Conservation (phyloP, 495 filamentous ascomycete genomes). For the Chaetomium cochliodes region DNA sequence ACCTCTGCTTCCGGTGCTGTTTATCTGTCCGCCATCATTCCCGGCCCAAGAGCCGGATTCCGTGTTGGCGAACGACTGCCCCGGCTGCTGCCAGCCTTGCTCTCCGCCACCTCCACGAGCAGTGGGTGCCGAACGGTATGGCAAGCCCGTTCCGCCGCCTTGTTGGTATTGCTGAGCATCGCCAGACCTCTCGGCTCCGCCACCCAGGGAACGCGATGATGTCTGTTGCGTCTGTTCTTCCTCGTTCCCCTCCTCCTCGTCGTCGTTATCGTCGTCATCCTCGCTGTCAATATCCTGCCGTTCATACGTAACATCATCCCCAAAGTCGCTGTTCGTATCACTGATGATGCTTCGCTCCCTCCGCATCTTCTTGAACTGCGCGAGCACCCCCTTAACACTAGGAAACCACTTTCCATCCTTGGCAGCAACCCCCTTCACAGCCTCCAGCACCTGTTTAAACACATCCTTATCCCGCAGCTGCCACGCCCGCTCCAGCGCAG, state of each 20-base stretch:
- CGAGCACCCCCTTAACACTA: not conserved
- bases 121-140: not conserved
- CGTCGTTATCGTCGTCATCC: not conserved
- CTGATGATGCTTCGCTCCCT: not conserved
- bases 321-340: slow-evolving; percentile 3
- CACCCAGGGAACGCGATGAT: not conserved
- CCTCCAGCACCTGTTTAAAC: not conserved
- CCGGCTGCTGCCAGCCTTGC: not conserved
- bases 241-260: not conserved
- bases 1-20: not conserved
- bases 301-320: not conserved
- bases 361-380: not conserved
- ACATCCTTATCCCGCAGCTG: not conserved
- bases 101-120: not conserved
- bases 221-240: not conserved
- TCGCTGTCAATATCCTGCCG: not conserved
- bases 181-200: not conserved
- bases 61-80: not conserved
- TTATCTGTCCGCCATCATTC: too few species aligned
- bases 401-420: not conserved
- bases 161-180: not conserved
- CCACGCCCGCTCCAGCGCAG: not conserved
- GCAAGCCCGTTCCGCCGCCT: not conserved
- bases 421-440: not conserved
- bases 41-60: not conserved